These are phyloP conservation scores for Mycena amicta DNA, from an alignment of 768 basidiomycete species.

Conservation along the genomic window DNA sequence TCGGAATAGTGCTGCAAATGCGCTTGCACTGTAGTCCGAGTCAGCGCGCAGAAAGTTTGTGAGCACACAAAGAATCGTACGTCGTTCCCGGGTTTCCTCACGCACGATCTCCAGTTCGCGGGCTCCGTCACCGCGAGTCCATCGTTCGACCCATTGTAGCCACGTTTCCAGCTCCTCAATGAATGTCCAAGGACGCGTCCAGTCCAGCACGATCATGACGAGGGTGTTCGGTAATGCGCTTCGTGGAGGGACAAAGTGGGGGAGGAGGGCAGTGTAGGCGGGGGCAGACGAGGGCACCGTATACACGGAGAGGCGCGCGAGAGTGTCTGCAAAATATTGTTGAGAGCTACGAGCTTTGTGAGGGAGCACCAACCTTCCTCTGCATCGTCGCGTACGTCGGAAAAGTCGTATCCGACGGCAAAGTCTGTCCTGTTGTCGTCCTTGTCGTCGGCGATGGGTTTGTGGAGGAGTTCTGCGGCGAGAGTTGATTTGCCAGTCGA, in stretches of 20 bases:
- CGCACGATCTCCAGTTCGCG: conserved; percentile 73
- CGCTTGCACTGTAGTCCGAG: conserved; percentile 69
- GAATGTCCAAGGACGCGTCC: conserved; percentile 94
- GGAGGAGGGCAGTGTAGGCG: conserved; percentile 71
- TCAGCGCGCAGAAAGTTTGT: conserved; percentile 5
- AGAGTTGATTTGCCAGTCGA: conserved; percentile 79
- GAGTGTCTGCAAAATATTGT: conserved; percentile 58
- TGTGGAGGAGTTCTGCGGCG: conserved; percentile 71
- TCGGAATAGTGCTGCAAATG: conserved; percentile 91
- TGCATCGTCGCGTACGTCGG: conserved; percentile 87
- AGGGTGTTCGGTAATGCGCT: conserved; percentile 69
- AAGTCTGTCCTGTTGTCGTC: conserved; percentile 71
- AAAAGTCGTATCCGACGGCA: conserved; percentile 90
- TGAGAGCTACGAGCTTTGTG: conserved; percentile 6
- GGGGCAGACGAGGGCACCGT: conserved; percentile 83
- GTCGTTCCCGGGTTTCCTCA: conserved; percentile 81
- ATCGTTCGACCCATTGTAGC: conserved; percentile 83
- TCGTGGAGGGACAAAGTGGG: conserved; percentile 77
- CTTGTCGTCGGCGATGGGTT: conserved; percentile 57
- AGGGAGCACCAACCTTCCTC: conserved; percentile 73
- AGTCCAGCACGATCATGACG: conserved; percentile 87
- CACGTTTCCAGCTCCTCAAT: conserved; percentile 82
- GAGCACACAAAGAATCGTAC: conserved; percentile 48
- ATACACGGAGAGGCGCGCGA: conserved; percentile 88
- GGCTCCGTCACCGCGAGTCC: conserved; percentile 71